phyloP scores from a whole-genome alignment of 306 rosid species.

The Calophaca sinica region DNA sequence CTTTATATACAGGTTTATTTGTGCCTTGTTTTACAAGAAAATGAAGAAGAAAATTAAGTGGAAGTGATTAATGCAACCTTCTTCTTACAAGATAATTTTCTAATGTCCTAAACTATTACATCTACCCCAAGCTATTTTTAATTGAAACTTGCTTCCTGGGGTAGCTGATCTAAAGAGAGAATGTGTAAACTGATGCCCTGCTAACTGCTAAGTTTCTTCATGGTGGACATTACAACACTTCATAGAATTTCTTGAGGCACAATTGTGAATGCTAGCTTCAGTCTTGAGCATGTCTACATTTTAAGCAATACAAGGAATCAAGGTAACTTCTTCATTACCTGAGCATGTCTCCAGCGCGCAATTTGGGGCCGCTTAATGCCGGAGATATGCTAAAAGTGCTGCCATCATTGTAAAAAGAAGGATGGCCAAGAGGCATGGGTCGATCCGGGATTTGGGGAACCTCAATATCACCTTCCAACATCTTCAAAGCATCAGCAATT shows the following conservation, averaged over 20 bases:
- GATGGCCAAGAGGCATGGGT: constrained; percentile 95
- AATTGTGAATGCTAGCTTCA: no score
- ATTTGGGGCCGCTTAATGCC: constrained; percentile 70
- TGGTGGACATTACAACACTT: constrained; percentile 40
- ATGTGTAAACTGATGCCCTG: neutral
- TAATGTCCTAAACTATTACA: constrained; percentile 38
- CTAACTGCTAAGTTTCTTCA: constrained; percentile 44
- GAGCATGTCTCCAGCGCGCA: constrained; percentile 79
- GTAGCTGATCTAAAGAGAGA: constrained; percentile 29
- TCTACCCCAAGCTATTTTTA: constrained; percentile 22
- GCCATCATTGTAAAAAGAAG: constrained; percentile 54
- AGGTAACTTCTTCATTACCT: constrained; percentile 67
- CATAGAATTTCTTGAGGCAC: constrained; percentile 36
- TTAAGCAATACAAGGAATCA: constrained; percentile 30
- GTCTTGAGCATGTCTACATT: constrained; percentile 30
- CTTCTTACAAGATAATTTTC: constrained; percentile 28
- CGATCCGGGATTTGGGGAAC: constrained; percentile 90
- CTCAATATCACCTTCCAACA: constrained; percentile 96
- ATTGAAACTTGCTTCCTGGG: constrained; percentile 39
- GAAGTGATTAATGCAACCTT: constrained; percentile 36
- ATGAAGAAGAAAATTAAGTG: constrained; percentile 12
- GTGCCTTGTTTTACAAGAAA: constrained; percentile 44
- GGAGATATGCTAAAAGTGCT: constrained; percentile 83
- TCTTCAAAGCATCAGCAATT: constrained; percentile 85
- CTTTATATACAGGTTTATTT: constrained; percentile 41